phyloP scores from a whole-genome alignment of 2,329 filamentous ascomycete species.

The Colletotrichum euphorbiae region DNA sequence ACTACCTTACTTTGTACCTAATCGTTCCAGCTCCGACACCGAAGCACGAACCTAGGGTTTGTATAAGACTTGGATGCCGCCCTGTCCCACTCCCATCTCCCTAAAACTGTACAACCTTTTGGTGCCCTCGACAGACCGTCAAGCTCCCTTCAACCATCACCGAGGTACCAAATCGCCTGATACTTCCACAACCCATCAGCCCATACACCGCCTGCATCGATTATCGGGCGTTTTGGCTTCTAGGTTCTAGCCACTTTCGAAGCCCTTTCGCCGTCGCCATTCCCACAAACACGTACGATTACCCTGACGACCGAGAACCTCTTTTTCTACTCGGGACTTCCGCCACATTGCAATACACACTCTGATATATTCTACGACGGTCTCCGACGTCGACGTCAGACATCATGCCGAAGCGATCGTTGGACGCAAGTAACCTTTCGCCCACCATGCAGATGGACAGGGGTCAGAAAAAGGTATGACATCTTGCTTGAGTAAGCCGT shows the following conservation, averaged over 20 bases:
- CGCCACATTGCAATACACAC: accelerated
- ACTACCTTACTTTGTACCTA: background rate
- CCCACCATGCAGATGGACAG: constrained; percentile 48
- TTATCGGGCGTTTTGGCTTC: constrained; percentile 25
- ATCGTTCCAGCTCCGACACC: constrained; percentile 18
- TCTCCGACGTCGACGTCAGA: constrained; percentile 27
- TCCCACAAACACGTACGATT: background rate
- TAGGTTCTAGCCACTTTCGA: constrained; percentile 34
- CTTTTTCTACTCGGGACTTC: background rate
- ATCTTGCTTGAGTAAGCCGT: constrained; percentile 33
- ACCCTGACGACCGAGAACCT: background rate
- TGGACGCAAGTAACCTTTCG: constrained; percentile 45
- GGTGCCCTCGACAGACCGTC: background rate
- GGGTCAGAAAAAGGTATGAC: constrained; percentile 46
- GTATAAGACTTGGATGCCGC: constrained; percentile 36
- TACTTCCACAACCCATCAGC: background rate
- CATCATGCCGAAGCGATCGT: constrained; percentile 55
- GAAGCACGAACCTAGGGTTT: constrained; percentile 32
- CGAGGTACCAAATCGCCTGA: background rate
- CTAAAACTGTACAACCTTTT: background rate
- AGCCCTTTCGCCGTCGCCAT: constrained; percentile 15
- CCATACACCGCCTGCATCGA: background rate
- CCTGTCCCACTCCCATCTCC: constrained; percentile 10
- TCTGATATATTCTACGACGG: constrained; percentile 26
- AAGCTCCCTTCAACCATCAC: background rate